Evolutionary conservation across 2,329 filamentous ascomycete genomes (phyloP).

Genomic region (Saccharata proteae): DNA sequence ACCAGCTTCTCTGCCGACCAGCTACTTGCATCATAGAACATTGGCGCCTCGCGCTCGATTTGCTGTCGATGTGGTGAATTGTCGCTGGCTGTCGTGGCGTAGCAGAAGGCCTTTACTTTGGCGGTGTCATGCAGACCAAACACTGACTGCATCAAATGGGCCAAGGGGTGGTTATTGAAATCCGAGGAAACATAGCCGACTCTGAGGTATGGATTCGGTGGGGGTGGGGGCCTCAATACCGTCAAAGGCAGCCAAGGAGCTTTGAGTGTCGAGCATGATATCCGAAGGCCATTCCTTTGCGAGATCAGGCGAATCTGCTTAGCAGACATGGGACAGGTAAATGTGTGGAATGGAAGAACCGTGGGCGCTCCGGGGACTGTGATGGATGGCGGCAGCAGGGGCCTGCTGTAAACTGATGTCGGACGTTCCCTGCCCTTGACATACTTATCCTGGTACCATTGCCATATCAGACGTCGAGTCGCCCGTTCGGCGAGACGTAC

Average conservation of each 20-base stretch:
- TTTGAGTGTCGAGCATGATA: slow-evolving; percentile 79
- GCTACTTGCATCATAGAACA: slow-evolving; percentile 76
- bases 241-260: slow-evolving; percentile 73
- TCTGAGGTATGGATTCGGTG: slow-evolving; percentile 72
- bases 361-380: slow-evolving; percentile 81
- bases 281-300: slow-evolving; percentile 83
- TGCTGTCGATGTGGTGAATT: slow-evolving; percentile 79
- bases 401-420: slow-evolving; percentile 53
- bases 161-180: slow-evolving; percentile 96
- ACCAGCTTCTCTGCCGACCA: slow-evolving; percentile 81
- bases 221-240: slow-evolving; percentile 74
- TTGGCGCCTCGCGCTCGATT: slow-evolving; percentile 83
- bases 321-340: slow-evolving; percentile 85
- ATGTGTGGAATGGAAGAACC: slow-evolving; percentile 93
- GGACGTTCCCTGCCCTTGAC: slow-evolving; percentile 46
- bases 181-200: slow-evolving; percentile 96
- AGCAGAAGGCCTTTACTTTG: slow-evolving; percentile 78
- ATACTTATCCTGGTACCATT: slow-evolving; percentile 80
- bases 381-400: slow-evolving; percentile 59
- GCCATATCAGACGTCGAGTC: slow-evolving; percentile 63
- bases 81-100: slow-evolving; percentile 88
- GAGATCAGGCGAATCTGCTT: slow-evolving; percentile 90
- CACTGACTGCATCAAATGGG: slow-evolving; percentile 96
- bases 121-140: slow-evolving; percentile 75
- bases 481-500: slow-evolving; percentile 76